These are phyloP conservation scores for Phyllosticta citribraziliensis DNA, from an alignment of 2,329 filamentous ascomycete genomes.

Conservation along the genomic window DNA sequence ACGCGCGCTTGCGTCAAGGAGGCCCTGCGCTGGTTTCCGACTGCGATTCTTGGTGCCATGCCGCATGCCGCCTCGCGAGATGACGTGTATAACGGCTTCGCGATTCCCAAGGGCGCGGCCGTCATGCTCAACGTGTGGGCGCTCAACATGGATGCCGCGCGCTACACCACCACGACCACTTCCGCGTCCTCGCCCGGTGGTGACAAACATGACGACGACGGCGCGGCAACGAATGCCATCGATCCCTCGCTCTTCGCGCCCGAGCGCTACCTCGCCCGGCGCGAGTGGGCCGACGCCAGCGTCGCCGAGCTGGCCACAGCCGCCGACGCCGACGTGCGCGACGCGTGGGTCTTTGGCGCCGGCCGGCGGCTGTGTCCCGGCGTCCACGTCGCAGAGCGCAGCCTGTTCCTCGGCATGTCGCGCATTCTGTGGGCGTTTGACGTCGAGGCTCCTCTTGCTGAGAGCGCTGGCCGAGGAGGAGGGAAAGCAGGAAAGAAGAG, in stretches of 20 bases:
- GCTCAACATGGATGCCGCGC: conserved; percentile 19
- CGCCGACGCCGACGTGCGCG: conserved; percentile 19
- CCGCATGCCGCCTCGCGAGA: conserved; percentile 20
- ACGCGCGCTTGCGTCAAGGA: conserved; percentile 22
- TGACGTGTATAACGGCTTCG: conserved; percentile 24
- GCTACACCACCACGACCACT: conserved; percentile 4
- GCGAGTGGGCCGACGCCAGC: background rate
- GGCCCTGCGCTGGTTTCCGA: conserved; percentile 23
- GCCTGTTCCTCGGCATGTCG: conserved; percentile 8
- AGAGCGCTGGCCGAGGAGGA: background rate
- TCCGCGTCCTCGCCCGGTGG: conserved; percentile 14
- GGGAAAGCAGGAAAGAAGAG: background rate
- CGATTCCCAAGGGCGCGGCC: conserved; percentile 28
- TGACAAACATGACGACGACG: conserved; percentile 17
- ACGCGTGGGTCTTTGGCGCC: conserved; percentile 29
- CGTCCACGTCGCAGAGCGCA: conserved; percentile 12
- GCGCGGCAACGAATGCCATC: conserved; percentile 22
- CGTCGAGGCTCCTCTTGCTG: background rate
- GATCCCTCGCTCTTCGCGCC: conserved; percentile 16
- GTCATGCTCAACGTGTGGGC: conserved; percentile 28
- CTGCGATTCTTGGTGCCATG: conserved; percentile 16
- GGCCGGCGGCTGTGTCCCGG: background rate
- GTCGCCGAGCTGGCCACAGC: background rate
- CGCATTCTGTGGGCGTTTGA: conserved; percentile 11
- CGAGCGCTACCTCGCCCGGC: background rate